phyloP scores from a whole-genome alignment of 2,329 filamentous ascomycete species.

The Didymella lethalis region DNA sequence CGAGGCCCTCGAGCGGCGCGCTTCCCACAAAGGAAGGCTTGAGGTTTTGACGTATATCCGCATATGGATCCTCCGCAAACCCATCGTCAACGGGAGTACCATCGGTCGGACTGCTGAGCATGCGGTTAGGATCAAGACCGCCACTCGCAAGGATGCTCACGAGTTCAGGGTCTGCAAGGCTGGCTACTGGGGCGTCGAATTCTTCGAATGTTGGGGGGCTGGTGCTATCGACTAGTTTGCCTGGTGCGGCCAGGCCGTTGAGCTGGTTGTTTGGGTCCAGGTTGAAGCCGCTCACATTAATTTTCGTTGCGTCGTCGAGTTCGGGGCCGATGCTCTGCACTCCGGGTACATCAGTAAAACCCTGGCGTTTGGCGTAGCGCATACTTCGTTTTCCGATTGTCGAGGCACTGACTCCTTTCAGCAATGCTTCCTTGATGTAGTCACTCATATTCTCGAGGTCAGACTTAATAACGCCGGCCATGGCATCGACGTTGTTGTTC shows the following conservation, averaged over 20 bases:
- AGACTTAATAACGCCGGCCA: slow-evolving; percentile 3
- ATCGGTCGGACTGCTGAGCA: neutral
- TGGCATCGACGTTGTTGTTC: slow-evolving; percentile 1
- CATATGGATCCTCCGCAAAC: neutral
- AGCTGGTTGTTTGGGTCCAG: neutral
- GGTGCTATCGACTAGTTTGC: neutral
- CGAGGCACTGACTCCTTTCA: neutral
- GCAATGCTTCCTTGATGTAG: neutral
- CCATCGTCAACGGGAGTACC: neutral
- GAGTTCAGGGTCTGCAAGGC: slow-evolving; percentile 1
- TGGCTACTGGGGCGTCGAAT: neutral
- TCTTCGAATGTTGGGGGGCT: neutral
- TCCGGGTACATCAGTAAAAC: neutral
- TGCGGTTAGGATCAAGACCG: slow-evolving; percentile 13
- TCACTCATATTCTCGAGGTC: slow-evolving; percentile 5
- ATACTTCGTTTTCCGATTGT: neutral
- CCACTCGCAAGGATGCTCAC: slow-evolving; percentile 1
- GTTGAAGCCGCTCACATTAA: neutral
- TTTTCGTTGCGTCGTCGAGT: slow-evolving; percentile 11
- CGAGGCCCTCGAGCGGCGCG: slow-evolving; percentile 5
- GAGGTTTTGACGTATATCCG: neutral
- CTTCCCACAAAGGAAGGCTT: neutral
- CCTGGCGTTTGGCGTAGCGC: slow-evolving; percentile 10
- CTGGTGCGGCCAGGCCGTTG: neutral
- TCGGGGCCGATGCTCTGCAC: slow-evolving; percentile 7